phyloP scores from a whole-genome alignment of 2,329 filamentous ascomycete species.

The Aaosphaeria arxii region DNA sequence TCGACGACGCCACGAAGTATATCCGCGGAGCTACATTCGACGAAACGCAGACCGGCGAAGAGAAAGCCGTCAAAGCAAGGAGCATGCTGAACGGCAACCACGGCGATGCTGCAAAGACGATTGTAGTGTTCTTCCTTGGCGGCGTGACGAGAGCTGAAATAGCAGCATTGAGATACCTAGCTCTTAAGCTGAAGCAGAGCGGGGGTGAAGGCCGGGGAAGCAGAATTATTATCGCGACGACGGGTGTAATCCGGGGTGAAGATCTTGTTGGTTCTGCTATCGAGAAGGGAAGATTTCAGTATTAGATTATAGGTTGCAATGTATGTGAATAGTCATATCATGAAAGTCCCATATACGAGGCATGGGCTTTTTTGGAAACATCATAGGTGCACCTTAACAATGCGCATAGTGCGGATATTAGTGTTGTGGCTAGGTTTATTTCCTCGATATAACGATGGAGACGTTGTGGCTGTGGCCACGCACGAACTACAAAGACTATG shows the following conservation, averaged over 20 bases:
- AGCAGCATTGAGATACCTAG: slow-evolving; percentile 87
- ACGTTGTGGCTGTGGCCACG: too few relatives aligned
- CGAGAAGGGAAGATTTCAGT: slow-evolving; percentile 56
- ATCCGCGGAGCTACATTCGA: slow-evolving; percentile 88
- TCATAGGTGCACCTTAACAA: too few relatives aligned
- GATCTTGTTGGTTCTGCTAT: slow-evolving; percentile 83
- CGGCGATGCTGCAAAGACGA: slow-evolving; percentile 62
- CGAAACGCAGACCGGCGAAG: slow-evolving; percentile 85
- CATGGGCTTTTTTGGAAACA: too few relatives aligned
- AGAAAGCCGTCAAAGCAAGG: slow-evolving; percentile 85
- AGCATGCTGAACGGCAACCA: slow-evolving; percentile 72
- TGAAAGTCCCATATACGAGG: too few relatives aligned
- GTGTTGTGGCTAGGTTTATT: too few relatives aligned
- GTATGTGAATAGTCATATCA: neutral
- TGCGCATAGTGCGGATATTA: too few relatives aligned
- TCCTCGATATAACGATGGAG: too few relatives aligned
- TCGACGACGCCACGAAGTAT: slow-evolving; percentile 88
- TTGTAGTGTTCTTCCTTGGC: slow-evolving; percentile 96
- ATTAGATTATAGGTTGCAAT: neutral
- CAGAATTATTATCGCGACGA: slow-evolving; percentile 89
- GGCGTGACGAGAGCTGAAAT: slow-evolving; percentile 96
- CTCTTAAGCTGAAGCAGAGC: slow-evolving; percentile 68
- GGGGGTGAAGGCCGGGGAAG: slow-evolving; percentile 63
- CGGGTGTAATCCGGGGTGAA: slow-evolving; percentile 85
- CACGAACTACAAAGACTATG: too few relatives aligned